Percentiles rank a stretch among this genome's conserved stretches.
Conservation (phyloP, 768 basidiomycete species). For the Kwoniella mangroviensis region DNA sequence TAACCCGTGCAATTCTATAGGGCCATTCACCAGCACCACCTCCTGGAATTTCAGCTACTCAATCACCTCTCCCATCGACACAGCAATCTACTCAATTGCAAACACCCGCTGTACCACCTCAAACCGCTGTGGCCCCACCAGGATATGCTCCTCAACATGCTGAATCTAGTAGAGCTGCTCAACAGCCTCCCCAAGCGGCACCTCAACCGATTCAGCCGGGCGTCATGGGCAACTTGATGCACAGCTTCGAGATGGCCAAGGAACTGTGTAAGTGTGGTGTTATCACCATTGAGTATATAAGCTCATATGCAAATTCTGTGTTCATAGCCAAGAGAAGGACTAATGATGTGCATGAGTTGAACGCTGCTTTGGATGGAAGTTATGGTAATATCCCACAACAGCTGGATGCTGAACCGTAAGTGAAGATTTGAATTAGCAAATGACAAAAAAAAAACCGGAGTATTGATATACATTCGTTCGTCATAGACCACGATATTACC, state of each 20-base stretch:
- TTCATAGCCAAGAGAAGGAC: conserved; percentile 51
- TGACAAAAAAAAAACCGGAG: neutral
- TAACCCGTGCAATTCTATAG: conserved; percentile 20
- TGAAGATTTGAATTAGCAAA: neutral
- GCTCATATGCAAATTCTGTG: conserved; percentile 8
- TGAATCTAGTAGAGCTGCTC: conserved; percentile 34
- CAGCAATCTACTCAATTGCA: conserved; percentile 16
- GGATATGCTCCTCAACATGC: conserved; percentile 62
- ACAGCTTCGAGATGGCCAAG: conserved; percentile 93
- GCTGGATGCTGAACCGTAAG: conserved; percentile 90
- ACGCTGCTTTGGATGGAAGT: conserved; percentile 91
- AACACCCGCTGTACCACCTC: conserved; percentile 17
- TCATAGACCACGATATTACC: conserved; percentile 90
- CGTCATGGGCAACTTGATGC: conserved; percentile 89
- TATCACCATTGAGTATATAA: neutral
- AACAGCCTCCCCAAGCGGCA: conserved; percentile 11
- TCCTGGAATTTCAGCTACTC: conserved; percentile 27
- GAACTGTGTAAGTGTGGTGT: conserved; percentile 73
- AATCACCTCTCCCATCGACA: conserved; percentile 17
- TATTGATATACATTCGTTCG: neutral
- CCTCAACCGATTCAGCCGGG: conserved; percentile 32
- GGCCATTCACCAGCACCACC: conserved; percentile 43
- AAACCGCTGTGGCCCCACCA: conserved; percentile 56
- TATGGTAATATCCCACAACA: conserved; percentile 87
- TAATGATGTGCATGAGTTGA: conserved; percentile 81